Conservation (phyloP, 2,329 filamentous ascomycete species). For the Ceratocystis lukuohia region DNA sequence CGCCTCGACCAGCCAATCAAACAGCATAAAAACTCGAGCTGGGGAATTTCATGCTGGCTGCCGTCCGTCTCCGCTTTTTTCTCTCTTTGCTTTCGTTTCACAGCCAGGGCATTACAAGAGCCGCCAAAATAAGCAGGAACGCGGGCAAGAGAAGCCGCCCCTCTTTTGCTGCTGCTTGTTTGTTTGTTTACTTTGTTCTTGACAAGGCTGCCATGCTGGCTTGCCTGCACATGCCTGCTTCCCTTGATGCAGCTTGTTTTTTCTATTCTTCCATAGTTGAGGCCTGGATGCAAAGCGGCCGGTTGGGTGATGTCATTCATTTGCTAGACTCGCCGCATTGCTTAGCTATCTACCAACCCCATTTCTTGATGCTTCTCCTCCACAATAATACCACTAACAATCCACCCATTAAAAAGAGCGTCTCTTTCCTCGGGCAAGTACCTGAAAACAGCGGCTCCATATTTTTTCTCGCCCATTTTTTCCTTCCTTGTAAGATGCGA, state of each 20-base stretch:
- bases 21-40: too few relatives aligned
- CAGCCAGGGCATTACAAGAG: neutral
- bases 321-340: too few relatives aligned
- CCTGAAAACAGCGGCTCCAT: neutral
- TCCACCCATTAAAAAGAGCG: neutral
- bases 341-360: neutral
- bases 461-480: neutral
- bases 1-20: too few relatives aligned
- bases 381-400: neutral
- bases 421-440: slow-evolving; percentile 15
- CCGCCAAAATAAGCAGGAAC: neutral
- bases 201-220: neutral
- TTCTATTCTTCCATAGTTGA: too few relatives aligned
- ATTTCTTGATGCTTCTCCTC: neutral
- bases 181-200: slow-evolving; percentile 4
- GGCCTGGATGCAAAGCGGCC: too few relatives aligned
- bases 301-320: too few relatives aligned
- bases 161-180: neutral
- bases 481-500: neutral
- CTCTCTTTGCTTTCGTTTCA: too few relatives aligned
- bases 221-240: too few relatives aligned
- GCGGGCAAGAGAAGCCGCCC: neutral
- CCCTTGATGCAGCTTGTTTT: too few relatives aligned
- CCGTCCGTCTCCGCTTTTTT: too few relatives aligned
- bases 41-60: too few relatives aligned